phyloP scores from a whole-genome alignment of 108 stramenopile genomes.

The Pseudonitzschia delicatissima region DNA sequence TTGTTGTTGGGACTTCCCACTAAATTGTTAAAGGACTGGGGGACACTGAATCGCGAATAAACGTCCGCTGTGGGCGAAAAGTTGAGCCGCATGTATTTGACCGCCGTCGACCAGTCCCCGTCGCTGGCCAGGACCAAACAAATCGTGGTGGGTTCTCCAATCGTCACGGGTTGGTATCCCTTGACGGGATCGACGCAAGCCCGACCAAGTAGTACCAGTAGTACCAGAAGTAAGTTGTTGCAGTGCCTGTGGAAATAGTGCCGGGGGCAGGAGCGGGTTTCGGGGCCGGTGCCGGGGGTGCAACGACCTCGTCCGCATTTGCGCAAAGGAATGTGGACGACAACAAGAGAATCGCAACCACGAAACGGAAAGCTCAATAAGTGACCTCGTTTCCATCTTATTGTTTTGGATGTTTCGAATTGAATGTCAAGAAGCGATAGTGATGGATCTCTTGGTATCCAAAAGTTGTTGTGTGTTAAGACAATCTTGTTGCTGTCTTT shows the following conservation, averaged over 20 bases:
- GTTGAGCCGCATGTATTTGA: conserved; percentile 32
- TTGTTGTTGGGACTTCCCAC: background rate
- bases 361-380: background rate
- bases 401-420: too few relatives aligned
- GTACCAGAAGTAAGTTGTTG: background rate
- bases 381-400: too few relatives aligned
- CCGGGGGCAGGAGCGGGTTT: background rate
- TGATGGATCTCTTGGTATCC: too few relatives aligned
- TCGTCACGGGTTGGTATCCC: conserved; percentile 14
- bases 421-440: too few relatives aligned
- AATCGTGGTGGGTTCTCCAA: conserved; percentile 30
- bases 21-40: conserved; percentile 18
- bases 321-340: background rate
- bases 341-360: background rate
- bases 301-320: background rate
- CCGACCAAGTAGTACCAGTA: conserved; percentile 17
- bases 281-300: background rate
- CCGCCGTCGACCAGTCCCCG: conserved; percentile 16
- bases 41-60: conserved; percentile 49
- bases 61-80: conserved; percentile 45
- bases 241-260: background rate
- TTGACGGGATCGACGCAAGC: conserved; percentile 22
- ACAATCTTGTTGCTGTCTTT: too few relatives aligned
- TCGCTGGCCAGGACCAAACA: conserved; percentile 28
- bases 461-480: too few relatives aligned